Evolutionary conservation across 495 filamentous ascomycete species (phyloP).

Genomic region (Cladorrhinum samala): DNA sequence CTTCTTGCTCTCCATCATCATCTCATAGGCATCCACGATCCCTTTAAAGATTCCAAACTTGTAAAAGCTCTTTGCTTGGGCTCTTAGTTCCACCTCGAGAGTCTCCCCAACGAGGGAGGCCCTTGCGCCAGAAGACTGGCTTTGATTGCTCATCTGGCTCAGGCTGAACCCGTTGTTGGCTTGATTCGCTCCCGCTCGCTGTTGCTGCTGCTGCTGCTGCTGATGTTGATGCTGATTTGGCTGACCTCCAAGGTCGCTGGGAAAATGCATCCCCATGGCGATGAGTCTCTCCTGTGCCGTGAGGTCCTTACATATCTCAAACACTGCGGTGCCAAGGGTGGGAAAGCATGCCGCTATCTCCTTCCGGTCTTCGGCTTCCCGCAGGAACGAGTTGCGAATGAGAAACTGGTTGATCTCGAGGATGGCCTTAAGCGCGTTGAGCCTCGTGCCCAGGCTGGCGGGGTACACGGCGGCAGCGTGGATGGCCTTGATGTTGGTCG

Average conservation of each 20-base stretch:
- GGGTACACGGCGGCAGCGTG: slow-evolving; percentile 1
- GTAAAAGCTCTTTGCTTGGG: background rate
- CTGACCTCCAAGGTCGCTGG: background rate
- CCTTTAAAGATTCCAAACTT: background rate
- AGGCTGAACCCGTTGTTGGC: background rate
- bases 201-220: background rate
- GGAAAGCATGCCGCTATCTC: background rate
- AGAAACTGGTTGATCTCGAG: background rate
- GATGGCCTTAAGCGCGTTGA: background rate
- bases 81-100: background rate
- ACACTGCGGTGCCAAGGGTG: background rate
- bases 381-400: background rate
- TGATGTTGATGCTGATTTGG: background rate
- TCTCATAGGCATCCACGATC: background rate
- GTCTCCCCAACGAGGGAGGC: background rate
- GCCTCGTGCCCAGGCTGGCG: background rate
- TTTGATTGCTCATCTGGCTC: background rate
- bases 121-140: no score
- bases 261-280: slow-evolving; percentile 1
- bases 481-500: background rate
- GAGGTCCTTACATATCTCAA: background rate
- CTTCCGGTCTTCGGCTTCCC: background rate
- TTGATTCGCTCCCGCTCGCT: background rate
- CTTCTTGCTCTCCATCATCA: background rate
- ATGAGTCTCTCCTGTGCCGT: background rate